phyloP scores from a whole-genome alignment of 352 stramenopile genomes.

The Phytophthora lateralis region DNA sequence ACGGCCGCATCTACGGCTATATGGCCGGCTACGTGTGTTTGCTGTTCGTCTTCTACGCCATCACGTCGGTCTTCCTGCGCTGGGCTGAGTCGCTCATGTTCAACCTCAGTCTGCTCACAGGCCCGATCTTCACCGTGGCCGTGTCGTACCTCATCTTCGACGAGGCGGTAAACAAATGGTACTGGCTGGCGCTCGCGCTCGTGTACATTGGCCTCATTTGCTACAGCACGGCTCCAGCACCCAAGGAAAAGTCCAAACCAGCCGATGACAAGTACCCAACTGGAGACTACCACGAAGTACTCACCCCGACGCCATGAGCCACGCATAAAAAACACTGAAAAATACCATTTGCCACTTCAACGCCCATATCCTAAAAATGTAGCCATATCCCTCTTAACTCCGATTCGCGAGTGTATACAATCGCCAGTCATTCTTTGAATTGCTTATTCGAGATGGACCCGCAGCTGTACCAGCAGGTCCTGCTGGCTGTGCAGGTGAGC shows the following conservation, averaged over 20 bases:
- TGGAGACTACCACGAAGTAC: constrained; percentile 22
- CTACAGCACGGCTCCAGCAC: constrained; percentile 52
- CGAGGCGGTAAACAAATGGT: constrained; percentile 60
- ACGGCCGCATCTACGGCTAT: constrained; percentile 57
- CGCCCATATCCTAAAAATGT: background rate
- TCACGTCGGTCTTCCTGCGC: constrained; percentile 62
- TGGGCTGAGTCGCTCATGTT: constrained; percentile 73
- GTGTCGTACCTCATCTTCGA: constrained; percentile 68
- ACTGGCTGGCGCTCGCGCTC: constrained; percentile 62
- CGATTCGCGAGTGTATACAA: background rate
- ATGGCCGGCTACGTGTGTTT: constrained; percentile 59
- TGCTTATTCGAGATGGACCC: constrained; percentile 45
- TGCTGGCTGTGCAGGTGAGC: constrained; percentile 74
- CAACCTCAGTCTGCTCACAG: constrained; percentile 67
- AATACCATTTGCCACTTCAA: background rate
- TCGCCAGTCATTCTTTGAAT: constrained; percentile 16
- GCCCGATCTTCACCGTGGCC: constrained; percentile 60
- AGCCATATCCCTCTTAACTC: constrained; percentile 3
- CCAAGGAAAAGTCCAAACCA: constrained; percentile 25
- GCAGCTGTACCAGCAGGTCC: constrained; percentile 73
- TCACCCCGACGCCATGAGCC: constrained; percentile 18
- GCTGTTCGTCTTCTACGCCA: constrained; percentile 69
- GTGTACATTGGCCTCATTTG: constrained; percentile 61
- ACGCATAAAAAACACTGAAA: constrained; percentile 10
- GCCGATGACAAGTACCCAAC: constrained; percentile 19